Conservation (phyloP, 1,139 yeast species). For the Blastobotrys ciferrii region DNA sequence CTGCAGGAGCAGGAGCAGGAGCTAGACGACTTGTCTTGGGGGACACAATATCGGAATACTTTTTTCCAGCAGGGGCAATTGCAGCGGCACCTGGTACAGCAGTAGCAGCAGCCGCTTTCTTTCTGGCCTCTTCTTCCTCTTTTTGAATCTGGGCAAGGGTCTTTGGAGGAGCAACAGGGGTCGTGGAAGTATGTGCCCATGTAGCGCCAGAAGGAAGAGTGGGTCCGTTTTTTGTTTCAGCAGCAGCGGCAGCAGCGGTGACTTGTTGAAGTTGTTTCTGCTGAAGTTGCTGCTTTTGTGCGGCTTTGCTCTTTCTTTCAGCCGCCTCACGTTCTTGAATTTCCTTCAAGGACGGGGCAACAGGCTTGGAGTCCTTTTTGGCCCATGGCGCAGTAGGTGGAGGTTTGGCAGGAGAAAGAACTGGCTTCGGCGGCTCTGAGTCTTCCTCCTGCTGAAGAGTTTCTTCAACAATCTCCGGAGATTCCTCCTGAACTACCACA, state of each 20-base stretch:
- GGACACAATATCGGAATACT: slow-evolving; percentile 3
- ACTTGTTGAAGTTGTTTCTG: slow-evolving; percentile 29
- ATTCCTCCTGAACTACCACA: neutral
- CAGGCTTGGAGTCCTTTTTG: slow-evolving; percentile 38
- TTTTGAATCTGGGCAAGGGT: slow-evolving; percentile 50
- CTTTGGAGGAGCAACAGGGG: slow-evolving; percentile 37
- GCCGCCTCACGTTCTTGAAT: slow-evolving; percentile 69
- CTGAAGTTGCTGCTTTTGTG: slow-evolving; percentile 35
- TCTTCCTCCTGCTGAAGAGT: neutral
- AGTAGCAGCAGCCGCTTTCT: slow-evolving; percentile 15
- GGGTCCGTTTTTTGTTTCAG: slow-evolving; percentile 20
- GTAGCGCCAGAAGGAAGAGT: slow-evolving; percentile 50
- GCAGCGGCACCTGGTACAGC: slow-evolving; percentile 1
- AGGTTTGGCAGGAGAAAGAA: slow-evolving; percentile 14
- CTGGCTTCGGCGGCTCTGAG: neutral
- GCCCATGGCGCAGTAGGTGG: slow-evolving; percentile 47
- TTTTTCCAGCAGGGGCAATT: neutral
- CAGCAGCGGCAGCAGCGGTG: slow-evolving; percentile 21
- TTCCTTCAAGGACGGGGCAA: slow-evolving; percentile 61
- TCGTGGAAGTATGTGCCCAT: slow-evolving; percentile 48
- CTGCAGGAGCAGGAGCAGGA: neutral
- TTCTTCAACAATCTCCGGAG: neutral
- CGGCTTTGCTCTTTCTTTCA: slow-evolving; percentile 32
- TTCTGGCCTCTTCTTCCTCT: slow-evolving; percentile 42
- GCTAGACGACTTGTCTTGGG: neutral